Conservation (phyloP, 805 yeast species). For the Monosporozyma siamensis region DNA sequence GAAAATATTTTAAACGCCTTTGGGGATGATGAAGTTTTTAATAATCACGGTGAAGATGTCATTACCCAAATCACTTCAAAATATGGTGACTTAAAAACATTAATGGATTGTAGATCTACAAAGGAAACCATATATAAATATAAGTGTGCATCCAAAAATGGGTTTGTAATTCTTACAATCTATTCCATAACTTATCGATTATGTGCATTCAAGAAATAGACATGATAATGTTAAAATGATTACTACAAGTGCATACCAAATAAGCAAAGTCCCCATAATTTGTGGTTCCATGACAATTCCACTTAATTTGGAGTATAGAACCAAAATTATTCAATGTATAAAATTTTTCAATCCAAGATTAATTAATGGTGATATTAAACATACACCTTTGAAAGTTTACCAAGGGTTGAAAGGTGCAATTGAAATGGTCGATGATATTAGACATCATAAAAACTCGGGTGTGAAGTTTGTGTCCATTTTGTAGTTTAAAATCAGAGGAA, state of each 20-base stretch:
- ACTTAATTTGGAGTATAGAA: conserved; percentile 20
- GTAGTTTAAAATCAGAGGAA: too few species aligned
- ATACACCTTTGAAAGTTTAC: conserved; percentile 29
- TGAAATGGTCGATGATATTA: conserved; percentile 20
- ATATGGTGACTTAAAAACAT: conserved; percentile 24
- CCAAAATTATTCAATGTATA: conserved; percentile 23
- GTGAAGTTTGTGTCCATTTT: conserved; percentile 28
- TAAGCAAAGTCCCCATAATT: conserved; percentile 30
- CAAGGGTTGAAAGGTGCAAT: conserved; percentile 27
- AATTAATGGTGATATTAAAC: conserved; percentile 26
- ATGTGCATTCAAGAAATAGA: conserved; percentile 22
- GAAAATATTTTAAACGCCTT: conserved; percentile 32
- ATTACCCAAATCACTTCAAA: conserved; percentile 34
- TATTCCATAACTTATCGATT: conserved; percentile 16
- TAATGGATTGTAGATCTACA: conserved; percentile 31
- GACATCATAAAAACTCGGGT: conserved; percentile 26
- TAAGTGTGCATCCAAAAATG: conserved; percentile 28
- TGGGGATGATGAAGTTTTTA: conserved; percentile 46
- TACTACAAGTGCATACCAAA: conserved; percentile 33
- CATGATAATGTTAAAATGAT: conserved; percentile 30
- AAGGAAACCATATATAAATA: conserved; percentile 29
- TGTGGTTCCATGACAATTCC: conserved; percentile 23
- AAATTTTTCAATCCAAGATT: conserved; percentile 19
- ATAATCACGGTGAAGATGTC: conserved; percentile 41
- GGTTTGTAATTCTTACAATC: conserved; percentile 31